Percentiles rank a stretch among this genome's conserved stretches.
These are phyloP conservation scores for Penicillium goetzii DNA, from an alignment of 495 filamentous ascomycete genomes.

Conservation along the genomic window DNA sequence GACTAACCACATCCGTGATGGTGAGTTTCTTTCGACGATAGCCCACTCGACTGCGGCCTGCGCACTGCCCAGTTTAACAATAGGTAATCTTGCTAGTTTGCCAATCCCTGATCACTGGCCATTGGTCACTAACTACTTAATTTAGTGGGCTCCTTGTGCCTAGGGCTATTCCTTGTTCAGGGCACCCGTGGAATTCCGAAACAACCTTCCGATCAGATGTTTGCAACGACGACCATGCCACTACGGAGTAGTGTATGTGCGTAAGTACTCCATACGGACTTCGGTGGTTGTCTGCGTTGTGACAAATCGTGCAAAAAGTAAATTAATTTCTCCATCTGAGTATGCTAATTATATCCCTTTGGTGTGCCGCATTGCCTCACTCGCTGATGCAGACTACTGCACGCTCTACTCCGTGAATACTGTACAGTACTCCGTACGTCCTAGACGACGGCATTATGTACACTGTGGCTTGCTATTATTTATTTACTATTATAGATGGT, in stretches of 20 bases:
- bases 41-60: no score
- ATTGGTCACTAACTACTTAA: no score
- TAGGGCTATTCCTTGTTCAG: neutral
- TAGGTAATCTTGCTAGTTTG: neutral
- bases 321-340: neutral
- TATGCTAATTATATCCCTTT: neutral
- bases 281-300: neutral
- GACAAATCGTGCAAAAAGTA: conserved; percentile 14
- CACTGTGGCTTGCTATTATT: neutral
- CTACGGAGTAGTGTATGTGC: no score
- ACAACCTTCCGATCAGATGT: conserved; percentile 10
- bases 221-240: neutral
- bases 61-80: neutral
- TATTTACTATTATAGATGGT: neutral
- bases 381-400: neutral
- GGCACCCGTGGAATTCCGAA: neutral
- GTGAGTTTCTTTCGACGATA: neutral
- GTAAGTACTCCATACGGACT: neutral
- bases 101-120: no score
- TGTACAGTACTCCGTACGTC: neutral
- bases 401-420: neutral
- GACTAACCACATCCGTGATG: neutral
- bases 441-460: no score
- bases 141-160: no score
- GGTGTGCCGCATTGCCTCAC: neutral